Evolutionary conservation across 2,329 filamentous ascomycete species (phyloP).

Genomic region (Lasiodiplodia gonubiensis): DNA sequence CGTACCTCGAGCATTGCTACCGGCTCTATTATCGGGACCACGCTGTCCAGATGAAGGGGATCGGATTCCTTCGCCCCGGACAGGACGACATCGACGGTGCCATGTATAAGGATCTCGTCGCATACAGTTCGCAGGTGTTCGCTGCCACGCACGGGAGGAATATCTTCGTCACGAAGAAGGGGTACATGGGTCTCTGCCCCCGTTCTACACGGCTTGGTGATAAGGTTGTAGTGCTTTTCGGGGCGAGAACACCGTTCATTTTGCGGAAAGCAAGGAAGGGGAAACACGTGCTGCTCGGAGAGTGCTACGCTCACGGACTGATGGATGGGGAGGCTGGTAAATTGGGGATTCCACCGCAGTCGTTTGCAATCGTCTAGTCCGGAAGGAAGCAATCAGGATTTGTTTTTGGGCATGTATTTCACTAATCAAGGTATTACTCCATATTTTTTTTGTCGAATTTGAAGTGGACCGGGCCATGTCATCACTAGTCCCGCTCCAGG

Average conservation of each 20-base stretch:
- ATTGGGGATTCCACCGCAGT: neutral
- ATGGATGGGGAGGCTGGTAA: neutral
- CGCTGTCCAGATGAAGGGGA: neutral
- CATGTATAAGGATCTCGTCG: neutral
- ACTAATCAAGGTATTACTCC: no score
- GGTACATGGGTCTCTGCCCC: constrained; percentile 33
- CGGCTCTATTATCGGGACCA: neutral
- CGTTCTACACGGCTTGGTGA: constrained; percentile 30
- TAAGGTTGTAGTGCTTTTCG: constrained; percentile 32
- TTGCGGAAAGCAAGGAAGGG: neutral
- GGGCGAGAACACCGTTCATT: constrained; percentile 32
- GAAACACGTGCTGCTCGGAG: neutral
- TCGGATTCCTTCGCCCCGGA: no score
- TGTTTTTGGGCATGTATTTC: no score
- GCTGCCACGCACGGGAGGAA: constrained; percentile 10
- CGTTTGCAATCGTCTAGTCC: neutral
- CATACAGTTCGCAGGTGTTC: neutral
- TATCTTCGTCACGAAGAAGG: constrained; percentile 31
- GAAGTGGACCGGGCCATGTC: no score
- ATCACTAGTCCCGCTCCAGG: no score
- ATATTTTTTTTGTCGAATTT: no score
- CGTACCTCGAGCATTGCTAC: neutral
- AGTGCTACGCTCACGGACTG: constrained; percentile 10
- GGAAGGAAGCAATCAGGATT: no score
- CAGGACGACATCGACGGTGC: no score